These are phyloP conservation scores for Arthromyces matolae DNA, from an alignment of 768 basidiomycete genomes.

Conservation along the genomic window DNA sequence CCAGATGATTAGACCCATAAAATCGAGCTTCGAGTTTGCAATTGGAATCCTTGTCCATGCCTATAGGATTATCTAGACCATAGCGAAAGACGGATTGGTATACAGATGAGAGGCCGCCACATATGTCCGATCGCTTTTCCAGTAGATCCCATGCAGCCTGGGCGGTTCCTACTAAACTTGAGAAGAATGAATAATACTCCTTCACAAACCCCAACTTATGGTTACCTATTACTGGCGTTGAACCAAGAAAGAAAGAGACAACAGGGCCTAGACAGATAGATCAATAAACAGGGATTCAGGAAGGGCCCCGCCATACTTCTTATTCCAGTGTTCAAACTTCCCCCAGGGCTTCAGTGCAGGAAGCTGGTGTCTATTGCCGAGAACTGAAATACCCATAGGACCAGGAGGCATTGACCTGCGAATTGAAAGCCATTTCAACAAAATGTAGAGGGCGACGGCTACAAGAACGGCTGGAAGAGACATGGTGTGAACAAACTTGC, in stretches of 20 bases:
- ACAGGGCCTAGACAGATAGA: conserved; percentile 34
- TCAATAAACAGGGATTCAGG: neutral
- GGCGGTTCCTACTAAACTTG: conserved; percentile 42
- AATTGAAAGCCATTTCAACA: conserved; percentile 27
- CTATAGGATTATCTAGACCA: too few species aligned
- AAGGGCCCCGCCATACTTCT: conserved; percentile 34
- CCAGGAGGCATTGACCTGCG: conserved; percentile 42
- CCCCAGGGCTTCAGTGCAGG: conserved; percentile 46
- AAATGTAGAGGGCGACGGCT: conserved; percentile 19
- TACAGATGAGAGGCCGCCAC: too few species aligned
- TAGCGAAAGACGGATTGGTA: too few species aligned
- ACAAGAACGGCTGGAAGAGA: conserved; percentile 6
- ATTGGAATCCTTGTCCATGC: too few species aligned
- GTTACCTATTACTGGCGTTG: conserved; percentile 40
- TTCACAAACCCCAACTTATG: too few species aligned
- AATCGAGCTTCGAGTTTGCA: too few species aligned
- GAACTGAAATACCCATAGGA: conserved; percentile 39
- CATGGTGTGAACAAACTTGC: neutral
- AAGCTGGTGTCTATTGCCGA: conserved; percentile 45
- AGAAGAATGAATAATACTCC: neutral
- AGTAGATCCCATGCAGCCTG: conserved; percentile 46
- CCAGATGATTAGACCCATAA: too few species aligned
- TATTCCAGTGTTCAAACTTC: conserved; percentile 46
- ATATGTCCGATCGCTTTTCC: conserved; percentile 44
- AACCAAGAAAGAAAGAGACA: conserved; percentile 38